These are phyloP conservation scores for Capsicum rhomboideum DNA, from an alignment of 257 asterid genomes.

Conservation along the genomic window DNA sequence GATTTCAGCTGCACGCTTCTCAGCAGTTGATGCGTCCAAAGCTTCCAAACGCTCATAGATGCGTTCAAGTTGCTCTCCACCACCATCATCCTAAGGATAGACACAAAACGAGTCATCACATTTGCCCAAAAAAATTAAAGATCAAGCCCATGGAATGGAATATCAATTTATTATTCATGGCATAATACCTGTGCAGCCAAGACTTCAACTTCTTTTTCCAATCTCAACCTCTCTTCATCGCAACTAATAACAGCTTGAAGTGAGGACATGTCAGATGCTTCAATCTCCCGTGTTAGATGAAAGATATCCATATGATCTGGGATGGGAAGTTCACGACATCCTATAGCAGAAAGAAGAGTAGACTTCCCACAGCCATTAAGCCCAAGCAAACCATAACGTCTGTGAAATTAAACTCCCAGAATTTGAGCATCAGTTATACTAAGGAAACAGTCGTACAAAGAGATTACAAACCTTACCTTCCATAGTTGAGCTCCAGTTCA, in stretches of 20 bases:
- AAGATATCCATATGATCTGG: slow-evolving; percentile 98
- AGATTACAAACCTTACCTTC: slow-evolving; percentile 43
- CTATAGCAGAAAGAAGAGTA: slow-evolving; percentile 90
- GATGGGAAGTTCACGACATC: slow-evolving; percentile 86
- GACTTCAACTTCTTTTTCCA: slow-evolving; percentile 85
- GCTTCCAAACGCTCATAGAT: slow-evolving; percentile 90
- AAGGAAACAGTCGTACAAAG: neutral
- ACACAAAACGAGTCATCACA: neutral
- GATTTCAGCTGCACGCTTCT: slow-evolving; percentile 98
- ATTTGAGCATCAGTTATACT: neutral
- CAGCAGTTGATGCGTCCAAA: slow-evolving; percentile 88
- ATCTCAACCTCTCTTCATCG: slow-evolving; percentile 79
- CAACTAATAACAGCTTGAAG: slow-evolving; percentile 92
- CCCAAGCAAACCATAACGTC: slow-evolving; percentile 98
- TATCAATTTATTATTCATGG: neutral
- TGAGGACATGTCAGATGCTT: slow-evolving; percentile 95
- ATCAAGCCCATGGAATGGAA: neutral
- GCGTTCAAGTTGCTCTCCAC: slow-evolving; percentile 86
- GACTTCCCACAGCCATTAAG: slow-evolving; percentile 97
- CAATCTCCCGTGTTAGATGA: slow-evolving; percentile 87
- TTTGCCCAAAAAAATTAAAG: neutral
- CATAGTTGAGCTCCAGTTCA: slow-evolving; percentile 88
- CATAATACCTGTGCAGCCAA: slow-evolving; percentile 63
- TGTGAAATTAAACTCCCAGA: slow-evolving; percentile 16
- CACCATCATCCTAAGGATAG: slow-evolving; percentile 74